phyloP scores from a whole-genome alignment of 768 basidiomycete genomes.

The Multifurca ochricompacta region DNA sequence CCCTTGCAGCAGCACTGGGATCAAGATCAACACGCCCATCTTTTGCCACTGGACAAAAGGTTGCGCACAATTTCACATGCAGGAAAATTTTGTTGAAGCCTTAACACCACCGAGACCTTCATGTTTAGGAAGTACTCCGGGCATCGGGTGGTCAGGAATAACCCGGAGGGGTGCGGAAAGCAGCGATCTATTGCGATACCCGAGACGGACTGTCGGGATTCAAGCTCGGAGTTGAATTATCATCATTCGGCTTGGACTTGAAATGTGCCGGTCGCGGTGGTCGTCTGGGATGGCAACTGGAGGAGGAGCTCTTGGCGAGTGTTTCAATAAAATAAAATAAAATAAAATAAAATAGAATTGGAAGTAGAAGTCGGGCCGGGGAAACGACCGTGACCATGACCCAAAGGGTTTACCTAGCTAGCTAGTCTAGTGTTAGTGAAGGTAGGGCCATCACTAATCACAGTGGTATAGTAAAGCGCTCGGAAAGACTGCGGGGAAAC shows the following conservation, averaged over 20 bases:
- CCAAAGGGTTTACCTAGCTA: neutral
- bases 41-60: constrained; percentile 9
- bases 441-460: neutral
- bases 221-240: neutral
- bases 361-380: no score
- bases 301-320: neutral
- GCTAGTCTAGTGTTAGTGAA: neutral
- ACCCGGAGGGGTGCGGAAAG: neutral
- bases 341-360: no score
- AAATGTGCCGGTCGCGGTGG: neutral
- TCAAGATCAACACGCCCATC: neutral
- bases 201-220: neutral
- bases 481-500: constrained; percentile 19
- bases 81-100: neutral
- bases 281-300: neutral
- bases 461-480: neutral
- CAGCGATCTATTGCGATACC: neutral
- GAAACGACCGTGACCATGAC: neutral
- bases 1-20: neutral
- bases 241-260: constrained; percentile 3
- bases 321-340: no score
- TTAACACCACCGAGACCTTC: constrained; percentile 3
- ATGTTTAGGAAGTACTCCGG: neutral
- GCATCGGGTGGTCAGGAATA: constrained; percentile 1
- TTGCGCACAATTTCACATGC: neutral